These are phyloP conservation scores for Oryza nivara DNA, from an alignment of 176 grass and related monocot species.

Conservation along the genomic window DNA sequence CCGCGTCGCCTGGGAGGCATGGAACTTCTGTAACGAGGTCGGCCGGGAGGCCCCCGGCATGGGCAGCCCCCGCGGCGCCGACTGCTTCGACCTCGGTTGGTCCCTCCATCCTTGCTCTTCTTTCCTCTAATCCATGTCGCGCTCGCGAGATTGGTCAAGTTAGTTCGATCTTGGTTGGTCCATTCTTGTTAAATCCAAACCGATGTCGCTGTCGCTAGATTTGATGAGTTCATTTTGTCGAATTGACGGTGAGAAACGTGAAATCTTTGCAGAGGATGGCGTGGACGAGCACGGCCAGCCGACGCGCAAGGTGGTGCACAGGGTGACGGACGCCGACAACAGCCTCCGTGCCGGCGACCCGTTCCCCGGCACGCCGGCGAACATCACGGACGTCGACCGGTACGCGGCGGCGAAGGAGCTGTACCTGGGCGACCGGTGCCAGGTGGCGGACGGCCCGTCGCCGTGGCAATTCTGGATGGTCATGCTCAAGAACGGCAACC, in stretches of 20 bases:
- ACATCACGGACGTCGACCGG: conserved; percentile 49
- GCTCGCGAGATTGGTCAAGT: no score
- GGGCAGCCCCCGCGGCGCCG: conserved; percentile 87
- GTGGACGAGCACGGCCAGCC: conserved; percentile 34
- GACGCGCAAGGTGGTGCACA: conserved; percentile 53
- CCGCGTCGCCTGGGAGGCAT: conserved; percentile 83
- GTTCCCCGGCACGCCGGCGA: conserved; percentile 44
- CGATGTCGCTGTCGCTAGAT: background rate
- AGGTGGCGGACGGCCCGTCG: conserved; percentile 53
- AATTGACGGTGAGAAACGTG: background rate
- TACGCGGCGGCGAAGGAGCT: conserved; percentile 81
- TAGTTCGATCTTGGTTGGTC: no score
- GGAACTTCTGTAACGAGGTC: conserved; percentile 98
- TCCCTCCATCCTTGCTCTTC: background rate
- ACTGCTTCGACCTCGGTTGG: conserved; percentile 84
- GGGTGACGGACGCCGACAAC: conserved; percentile 71
- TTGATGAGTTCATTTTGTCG: background rate
- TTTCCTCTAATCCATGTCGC: no score
- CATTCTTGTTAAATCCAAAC: no score
- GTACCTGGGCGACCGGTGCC: conserved; percentile 71
- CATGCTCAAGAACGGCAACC: conserved; percentile 97
- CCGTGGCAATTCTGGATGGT: conserved; percentile 98
- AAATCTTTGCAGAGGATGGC: conserved; percentile 23
- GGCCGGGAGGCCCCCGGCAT: conserved; percentile 74
- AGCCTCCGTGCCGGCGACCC: conserved; percentile 50